A percentile compares a stretch with the other conserved stretches of the same genome.
Conservation (phyloP, 176 grass and related monocot species). For the Juncus effusus region DNA sequence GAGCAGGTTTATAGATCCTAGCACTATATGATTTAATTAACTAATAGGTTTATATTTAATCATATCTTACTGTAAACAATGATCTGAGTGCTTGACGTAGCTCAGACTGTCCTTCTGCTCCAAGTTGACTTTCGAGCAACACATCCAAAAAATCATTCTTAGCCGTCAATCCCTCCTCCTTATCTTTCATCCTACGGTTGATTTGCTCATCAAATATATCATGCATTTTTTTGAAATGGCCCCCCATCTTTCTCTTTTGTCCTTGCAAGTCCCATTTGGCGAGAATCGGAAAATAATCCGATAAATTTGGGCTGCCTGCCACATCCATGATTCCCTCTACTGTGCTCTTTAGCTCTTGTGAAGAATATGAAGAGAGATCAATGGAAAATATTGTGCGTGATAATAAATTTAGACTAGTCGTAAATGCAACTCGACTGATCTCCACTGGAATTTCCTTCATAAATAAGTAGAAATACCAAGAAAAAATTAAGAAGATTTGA, state of each 20-base stretch:
- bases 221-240: neutral
- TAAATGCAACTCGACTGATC: constrained; percentile 1
- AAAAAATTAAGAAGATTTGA: too few relatives aligned
- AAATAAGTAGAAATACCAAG: neutral
- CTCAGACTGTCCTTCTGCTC: neutral
- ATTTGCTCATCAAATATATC: constrained; percentile 31
- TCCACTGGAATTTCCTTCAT: constrained; percentile 13
- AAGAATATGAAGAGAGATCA: constrained; percentile 30
- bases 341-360: constrained; percentile 27
- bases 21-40: too few relatives aligned
- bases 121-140: constrained; percentile 30
- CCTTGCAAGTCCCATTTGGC: constrained; percentile 41
- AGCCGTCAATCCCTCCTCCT: neutral
- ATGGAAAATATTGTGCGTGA: constrained; percentile 12
- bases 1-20: too few relatives aligned
- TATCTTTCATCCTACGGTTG: neutral
- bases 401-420: neutral
- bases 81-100: constrained; percentile 6
- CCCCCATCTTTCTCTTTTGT: neutral
- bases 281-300: constrained; percentile 42
- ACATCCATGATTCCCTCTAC: constrained; percentile 34
- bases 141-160: constrained; percentile 28
- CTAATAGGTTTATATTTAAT: neutral
- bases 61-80: constrained; percentile 26
- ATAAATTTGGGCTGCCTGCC: constrained; percentile 29